Percentiles rank a stretch among this genome's conserved stretches.
phyloP scores from a whole-genome alignment of 768 basidiomycete species.

The Rubroboletus pulcherrimus region DNA sequence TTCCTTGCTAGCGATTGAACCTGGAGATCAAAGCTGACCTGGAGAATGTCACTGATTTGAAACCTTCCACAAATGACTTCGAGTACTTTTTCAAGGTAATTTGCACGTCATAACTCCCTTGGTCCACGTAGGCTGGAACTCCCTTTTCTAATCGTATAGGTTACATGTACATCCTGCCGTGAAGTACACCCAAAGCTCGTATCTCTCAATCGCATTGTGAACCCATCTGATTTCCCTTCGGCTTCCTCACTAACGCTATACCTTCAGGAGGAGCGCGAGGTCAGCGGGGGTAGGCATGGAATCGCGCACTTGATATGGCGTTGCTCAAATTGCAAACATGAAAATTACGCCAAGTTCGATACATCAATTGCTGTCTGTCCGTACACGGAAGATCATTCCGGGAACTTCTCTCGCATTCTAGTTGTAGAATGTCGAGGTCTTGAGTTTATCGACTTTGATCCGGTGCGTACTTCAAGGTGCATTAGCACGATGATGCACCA shows the following conservation, averaged over 20 bases:
- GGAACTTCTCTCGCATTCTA: conserved; percentile 60
- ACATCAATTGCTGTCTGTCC: conserved; percentile 42
- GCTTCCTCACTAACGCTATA: conserved; percentile 1
- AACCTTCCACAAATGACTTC: conserved; percentile 63
- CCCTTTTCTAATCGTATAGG: conserved; percentile 36
- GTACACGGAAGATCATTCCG: conserved; percentile 59
- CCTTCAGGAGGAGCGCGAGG: conserved; percentile 57
- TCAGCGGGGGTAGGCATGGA: conserved; percentile 63
- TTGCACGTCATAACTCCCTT: background rate
- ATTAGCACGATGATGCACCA: background rate
- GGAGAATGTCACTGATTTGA: conserved; percentile 70
- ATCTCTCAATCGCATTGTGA: conserved; percentile 65
- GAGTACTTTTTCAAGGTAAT: conserved; percentile 77
- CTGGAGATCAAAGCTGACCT: conserved; percentile 77
- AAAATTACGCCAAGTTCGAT: conserved; percentile 80
- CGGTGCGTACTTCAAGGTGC: conserved; percentile 41
- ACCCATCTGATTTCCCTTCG: background rate
- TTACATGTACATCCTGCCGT: conserved; percentile 76
- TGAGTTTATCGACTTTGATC: conserved; percentile 78
- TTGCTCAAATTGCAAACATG: conserved; percentile 73
- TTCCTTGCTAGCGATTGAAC: conserved; percentile 44
- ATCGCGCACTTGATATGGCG: conserved; percentile 81
- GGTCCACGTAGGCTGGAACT: background rate
- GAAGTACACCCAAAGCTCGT: conserved; percentile 73
- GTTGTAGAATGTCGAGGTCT: conserved; percentile 83